Conservation (phyloP, 2,329 filamentous ascomycete species). For the Claviceps cyperi region DNA sequence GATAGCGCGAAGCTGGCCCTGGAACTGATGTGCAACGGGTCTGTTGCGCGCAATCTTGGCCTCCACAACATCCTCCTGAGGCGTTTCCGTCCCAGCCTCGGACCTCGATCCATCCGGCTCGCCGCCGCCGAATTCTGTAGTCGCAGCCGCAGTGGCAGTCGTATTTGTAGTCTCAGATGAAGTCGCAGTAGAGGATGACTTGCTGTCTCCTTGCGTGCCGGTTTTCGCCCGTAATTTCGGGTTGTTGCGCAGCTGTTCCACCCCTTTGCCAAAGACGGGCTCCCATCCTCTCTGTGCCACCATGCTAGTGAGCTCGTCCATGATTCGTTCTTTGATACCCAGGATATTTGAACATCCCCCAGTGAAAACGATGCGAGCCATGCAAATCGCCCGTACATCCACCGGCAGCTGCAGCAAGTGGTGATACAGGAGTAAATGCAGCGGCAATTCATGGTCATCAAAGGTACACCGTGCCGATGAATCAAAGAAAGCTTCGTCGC, state of each 20-base stretch:
- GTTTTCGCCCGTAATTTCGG: slow-evolving; percentile 22
- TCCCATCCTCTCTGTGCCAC: slow-evolving; percentile 64
- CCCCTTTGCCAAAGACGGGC: slow-evolving; percentile 54
- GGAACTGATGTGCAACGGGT: slow-evolving; percentile 26
- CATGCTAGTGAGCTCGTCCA: slow-evolving; percentile 58
- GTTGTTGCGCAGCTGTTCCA: slow-evolving; percentile 37
- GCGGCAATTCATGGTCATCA: slow-evolving; percentile 74
- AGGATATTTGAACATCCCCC: slow-evolving; percentile 69
- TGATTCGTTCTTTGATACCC: slow-evolving; percentile 62
- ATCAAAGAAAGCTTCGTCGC: slow-evolving; percentile 62
- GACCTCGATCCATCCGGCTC: slow-evolving; percentile 10
- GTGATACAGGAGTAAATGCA: slow-evolving; percentile 64
- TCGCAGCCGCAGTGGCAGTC: slow-evolving; percentile 5
- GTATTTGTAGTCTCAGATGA: slow-evolving; percentile 8
- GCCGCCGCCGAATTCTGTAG: slow-evolving; percentile 9
- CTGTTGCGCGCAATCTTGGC: slow-evolving; percentile 22
- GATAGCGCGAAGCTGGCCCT: slow-evolving; percentile 49
- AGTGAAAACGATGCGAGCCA: slow-evolving; percentile 76
- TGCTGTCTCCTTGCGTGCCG: slow-evolving; percentile 9
- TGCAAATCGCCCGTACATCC: slow-evolving; percentile 72
- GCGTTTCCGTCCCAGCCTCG: slow-evolving; percentile 12
- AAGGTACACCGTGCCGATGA: slow-evolving; percentile 38
- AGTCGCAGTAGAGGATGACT: slow-evolving; percentile 10
- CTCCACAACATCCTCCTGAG: slow-evolving; percentile 19
- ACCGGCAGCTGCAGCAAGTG: slow-evolving; percentile 61